These are phyloP conservation scores for Edaphochlamys debaryana DNA, from an alignment of 139 green algal species.

Conservation along the genomic window DNA sequence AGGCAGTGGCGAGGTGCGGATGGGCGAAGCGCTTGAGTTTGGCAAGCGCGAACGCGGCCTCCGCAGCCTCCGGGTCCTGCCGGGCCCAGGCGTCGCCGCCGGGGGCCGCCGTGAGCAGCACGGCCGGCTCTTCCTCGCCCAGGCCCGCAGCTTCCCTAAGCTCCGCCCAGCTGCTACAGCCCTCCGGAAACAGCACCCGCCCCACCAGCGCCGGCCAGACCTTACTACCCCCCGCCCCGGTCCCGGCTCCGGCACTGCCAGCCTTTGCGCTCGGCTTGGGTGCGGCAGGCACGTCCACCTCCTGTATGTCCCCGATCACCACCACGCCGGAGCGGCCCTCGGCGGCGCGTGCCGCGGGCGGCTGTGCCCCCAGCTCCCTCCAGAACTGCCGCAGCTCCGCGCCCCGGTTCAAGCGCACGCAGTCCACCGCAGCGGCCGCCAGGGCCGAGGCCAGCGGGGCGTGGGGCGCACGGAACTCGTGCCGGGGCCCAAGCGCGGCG, in stretches of 20 bases:
- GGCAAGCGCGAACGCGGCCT: neutral
- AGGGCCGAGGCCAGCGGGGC: neutral
- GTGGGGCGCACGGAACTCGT: too few relatives aligned
- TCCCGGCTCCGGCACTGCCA: too few relatives aligned
- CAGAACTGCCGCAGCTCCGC: constrained; percentile 25
- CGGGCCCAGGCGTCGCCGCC: neutral
- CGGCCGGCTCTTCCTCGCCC: too few relatives aligned
- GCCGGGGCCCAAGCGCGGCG: too few relatives aligned
- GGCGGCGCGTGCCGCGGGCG: neutral
- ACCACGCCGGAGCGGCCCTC: neutral
- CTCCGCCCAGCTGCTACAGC: constrained; percentile 4
- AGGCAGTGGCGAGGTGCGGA: too few relatives aligned
- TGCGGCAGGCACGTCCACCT: too few relatives aligned
- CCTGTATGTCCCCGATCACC: neutral
- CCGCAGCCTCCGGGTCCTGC: neutral
- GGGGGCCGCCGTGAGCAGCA: too few relatives aligned
- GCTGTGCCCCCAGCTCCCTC: neutral
- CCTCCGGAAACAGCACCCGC: neutral
- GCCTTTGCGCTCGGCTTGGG: too few relatives aligned
- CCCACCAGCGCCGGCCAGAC: neutral
- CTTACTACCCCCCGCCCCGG: neutral
- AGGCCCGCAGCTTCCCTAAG: neutral
- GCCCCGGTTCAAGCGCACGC: neutral
- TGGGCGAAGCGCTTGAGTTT: neutral
- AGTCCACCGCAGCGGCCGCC: neutral